Evolutionary conservation across 495 filamentous ascomycete species (phyloP).

Genomic region (Penicilliopsis zonata): DNA sequence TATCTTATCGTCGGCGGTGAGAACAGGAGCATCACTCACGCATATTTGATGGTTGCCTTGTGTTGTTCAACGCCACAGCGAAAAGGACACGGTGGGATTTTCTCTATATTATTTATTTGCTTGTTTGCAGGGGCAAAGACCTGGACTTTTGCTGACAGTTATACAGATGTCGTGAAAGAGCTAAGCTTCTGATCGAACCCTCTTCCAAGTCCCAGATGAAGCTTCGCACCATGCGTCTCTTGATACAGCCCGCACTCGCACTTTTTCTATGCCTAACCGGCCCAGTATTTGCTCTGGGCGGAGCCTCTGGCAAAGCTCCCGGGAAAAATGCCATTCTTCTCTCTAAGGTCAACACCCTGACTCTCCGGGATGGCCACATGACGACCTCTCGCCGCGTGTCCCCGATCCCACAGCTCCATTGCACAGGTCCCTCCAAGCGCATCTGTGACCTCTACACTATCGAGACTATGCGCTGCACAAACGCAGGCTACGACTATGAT

Average conservation of each 20-base stretch:
- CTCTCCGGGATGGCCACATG: slow-evolving; percentile 47
- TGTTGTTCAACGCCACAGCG: too few species aligned
- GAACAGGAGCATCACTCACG: too few species aligned
- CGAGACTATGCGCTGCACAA: slow-evolving; percentile 79
- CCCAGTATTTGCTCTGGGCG: slow-evolving; percentile 15
- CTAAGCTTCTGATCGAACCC: too few species aligned
- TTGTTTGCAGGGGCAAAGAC: too few species aligned
- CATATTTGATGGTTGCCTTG: too few species aligned
- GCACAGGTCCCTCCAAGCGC: slow-evolving; percentile 53
- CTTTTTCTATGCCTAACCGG: slow-evolving; percentile 20
- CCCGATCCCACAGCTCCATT: slow-evolving; percentile 72
- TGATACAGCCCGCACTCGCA: neutral
- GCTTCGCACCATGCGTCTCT: neutral
- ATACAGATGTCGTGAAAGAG: too few species aligned
- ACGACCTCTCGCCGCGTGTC: slow-evolving; percentile 69
- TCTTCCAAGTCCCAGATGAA: too few species aligned
- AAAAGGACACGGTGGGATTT: too few species aligned
- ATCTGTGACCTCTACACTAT: slow-evolving; percentile 51
- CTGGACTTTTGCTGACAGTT: too few species aligned
- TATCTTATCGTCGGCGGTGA: slow-evolving; percentile 1
- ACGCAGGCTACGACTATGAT: slow-evolving; percentile 60
- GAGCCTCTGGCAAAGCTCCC: slow-evolving; percentile 22
- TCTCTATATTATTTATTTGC: too few species aligned
- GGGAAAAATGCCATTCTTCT: slow-evolving; percentile 55
- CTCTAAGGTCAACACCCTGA: slow-evolving; percentile 66